Percentiles rank a stretch among this genome's conserved stretches.
Evolutionary conservation across 768 basidiomycete species (phyloP).

Genomic region (Lentinula boryana): DNA sequence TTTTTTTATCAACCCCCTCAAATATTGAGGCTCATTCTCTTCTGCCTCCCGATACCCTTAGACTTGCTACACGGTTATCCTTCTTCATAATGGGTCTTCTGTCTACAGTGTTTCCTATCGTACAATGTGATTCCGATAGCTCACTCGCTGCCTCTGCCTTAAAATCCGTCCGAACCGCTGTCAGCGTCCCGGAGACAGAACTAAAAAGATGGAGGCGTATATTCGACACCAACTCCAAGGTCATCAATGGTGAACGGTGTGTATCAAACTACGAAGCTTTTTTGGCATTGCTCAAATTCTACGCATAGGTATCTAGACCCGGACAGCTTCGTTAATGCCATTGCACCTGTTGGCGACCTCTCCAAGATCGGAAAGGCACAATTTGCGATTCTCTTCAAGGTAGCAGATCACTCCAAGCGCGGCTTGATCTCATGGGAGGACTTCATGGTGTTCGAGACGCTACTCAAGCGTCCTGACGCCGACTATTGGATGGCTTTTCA

Average conservation of each 20-base stretch:
- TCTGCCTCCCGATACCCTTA: conserved; percentile 27
- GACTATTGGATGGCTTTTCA: conserved; percentile 97
- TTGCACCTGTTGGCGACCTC: conserved; percentile 83
- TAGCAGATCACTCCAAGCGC: conserved; percentile 73
- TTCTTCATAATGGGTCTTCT: conserved; percentile 26
- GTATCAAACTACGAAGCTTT: background rate
- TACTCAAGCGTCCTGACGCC: conserved; percentile 90
- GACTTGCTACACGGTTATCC: conserved; percentile 18
- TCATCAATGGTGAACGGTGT: conserved; percentile 61
- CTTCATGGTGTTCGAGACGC: conserved; percentile 91
- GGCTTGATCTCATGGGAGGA: conserved; percentile 91
- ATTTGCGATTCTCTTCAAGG: conserved; percentile 85
- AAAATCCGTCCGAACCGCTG: conserved; percentile 59
- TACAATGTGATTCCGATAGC: conserved; percentile 52
- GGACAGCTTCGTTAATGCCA: conserved; percentile 91
- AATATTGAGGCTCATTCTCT: conserved; percentile 14
- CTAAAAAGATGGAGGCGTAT: conserved; percentile 83
- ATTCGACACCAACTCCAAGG: conserved; percentile 81
- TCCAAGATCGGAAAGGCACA: conserved; percentile 83
- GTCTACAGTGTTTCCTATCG: conserved; percentile 39
- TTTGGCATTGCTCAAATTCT: background rate
- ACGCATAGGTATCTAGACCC: conserved; percentile 70
- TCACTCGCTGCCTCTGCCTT: conserved; percentile 50
- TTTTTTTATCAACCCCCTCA: background rate
- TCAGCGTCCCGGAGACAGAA: conserved; percentile 75